Evolutionary conservation across 169 alveolate genomes (phyloP).

Genomic region (Plasmodium reichenowi): DNA sequence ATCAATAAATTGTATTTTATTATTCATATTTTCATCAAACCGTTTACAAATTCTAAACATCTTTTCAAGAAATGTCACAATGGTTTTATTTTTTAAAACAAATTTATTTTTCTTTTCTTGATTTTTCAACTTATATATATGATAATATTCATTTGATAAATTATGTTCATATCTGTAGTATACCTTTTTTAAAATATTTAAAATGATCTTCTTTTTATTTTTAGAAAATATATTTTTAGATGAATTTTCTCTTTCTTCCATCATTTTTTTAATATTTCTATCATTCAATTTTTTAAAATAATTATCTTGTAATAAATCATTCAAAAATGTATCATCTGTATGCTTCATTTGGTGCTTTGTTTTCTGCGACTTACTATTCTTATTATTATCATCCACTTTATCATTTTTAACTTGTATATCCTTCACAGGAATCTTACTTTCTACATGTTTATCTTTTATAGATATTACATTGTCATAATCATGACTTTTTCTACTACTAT

Average conservation of each 20-base stretch:
- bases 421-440: too few species aligned
- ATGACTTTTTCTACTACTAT: too few species aligned
- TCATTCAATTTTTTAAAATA: too few species aligned
- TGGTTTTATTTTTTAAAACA: conserved; percentile 15
- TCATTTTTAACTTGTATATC: too few species aligned
- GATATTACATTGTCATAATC: too few species aligned
- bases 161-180: conserved; percentile 12
- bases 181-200: conserved; percentile 4
- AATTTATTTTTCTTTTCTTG: conserved; percentile 4
- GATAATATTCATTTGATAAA: conserved; percentile 17
- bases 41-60: conserved; percentile 27
- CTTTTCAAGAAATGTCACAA: conserved; percentile 9
- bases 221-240: neutral
- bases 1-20: conserved; percentile 30
- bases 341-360: neutral
- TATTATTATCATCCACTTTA: too few species aligned
- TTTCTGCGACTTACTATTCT: too few species aligned
- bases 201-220: neutral
- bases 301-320: too few species aligned
- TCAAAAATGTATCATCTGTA: too few species aligned
- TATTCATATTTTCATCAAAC: conserved; percentile 4
- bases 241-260: too few species aligned
- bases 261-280: too few species aligned
- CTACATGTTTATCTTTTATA: too few species aligned
- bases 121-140: conserved; percentile 8